A percentile compares a stretch with the other conserved stretches of the same genome.
These are phyloP conservation scores for Tetrahymena borealis DNA, from an alignment of 73 alveolate genomes.

Conservation along the genomic window DNA sequence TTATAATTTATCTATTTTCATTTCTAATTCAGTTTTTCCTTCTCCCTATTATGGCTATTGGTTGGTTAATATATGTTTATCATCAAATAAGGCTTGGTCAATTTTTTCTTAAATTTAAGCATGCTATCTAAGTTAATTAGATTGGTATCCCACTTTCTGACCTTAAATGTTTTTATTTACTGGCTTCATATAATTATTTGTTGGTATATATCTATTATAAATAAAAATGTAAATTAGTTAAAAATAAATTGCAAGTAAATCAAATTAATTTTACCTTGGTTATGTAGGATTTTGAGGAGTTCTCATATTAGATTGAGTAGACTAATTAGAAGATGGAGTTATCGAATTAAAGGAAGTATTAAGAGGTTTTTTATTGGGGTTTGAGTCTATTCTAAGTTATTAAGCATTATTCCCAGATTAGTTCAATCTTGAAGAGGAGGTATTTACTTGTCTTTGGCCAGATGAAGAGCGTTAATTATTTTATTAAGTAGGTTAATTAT, in stretches of 20 bases:
- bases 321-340: neutral
- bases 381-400: neutral
- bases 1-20: neutral
- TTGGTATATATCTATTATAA: neutral
- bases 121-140: neutral
- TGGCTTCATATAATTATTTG: neutral
- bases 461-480: neutral
- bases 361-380: neutral
- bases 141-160: neutral
- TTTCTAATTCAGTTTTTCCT: neutral
- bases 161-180: neutral
- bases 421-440: neutral
- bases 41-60: neutral
- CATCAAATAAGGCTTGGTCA: neutral
- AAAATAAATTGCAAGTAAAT: neutral
- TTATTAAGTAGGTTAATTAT: neutral
- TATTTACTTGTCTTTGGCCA: neutral
- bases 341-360: neutral
- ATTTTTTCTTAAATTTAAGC: neutral
- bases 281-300: neutral
- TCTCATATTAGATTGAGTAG: neutral
- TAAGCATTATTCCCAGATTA: neutral
- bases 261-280: neutral
- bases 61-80: neutral
- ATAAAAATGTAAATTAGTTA: neutral